Base-by-base conservation (phyloP, 2,329 filamentous ascomycete genomes). In the Pseudocercospora fuligena region DNA sequence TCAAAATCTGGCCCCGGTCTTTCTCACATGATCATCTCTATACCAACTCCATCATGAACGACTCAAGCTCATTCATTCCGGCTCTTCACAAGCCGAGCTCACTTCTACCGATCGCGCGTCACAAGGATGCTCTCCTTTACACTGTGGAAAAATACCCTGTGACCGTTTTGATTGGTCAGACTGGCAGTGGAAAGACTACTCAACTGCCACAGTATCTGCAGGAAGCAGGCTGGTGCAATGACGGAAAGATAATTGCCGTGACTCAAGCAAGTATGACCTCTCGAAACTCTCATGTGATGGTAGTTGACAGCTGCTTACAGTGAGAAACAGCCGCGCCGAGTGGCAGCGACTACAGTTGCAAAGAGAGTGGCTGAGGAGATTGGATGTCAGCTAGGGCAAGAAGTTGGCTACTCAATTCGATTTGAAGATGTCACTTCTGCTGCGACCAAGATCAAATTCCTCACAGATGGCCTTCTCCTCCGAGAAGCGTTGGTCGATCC, bases 401-500 rank as follows among this genome's bases (percentile, higher is more conserved):
- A 97, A 68, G 81, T 85, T 25, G 95, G 95, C 62, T 98, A 97
- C 78, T 96, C 93, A 0, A 97, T 98, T 71, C 88, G 87, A 65
- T 90, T 99, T 75, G 94, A 99, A 77, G 94, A 98, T 84, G 87
- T 92, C 70, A 97, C 94, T 5, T 97, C 93, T 21, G 86, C 90
- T 19, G 85, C 88, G 36, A 99, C 95, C 0, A 88, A 88, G 61
- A 94, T 99, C 81, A 97, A 99, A 78, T 98, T 98, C 76, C 82
- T 98, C 69, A 99, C 94, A 0, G 95, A 99, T 81, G 94, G 94
- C 0, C 84, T 99, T 58, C 85, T 99, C 33, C 88, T 99, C 61
- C 86, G 94, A 74, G 95, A 99, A 80, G 95, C 94, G 29, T 85
- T 99, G 4, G 92, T 97, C 3, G 95, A 99, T 78, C 95, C 95